These are phyloP conservation scores for Pseudoturritis turrita DNA, from an alignment of 345 rosid species.

Conservation along the genomic window DNA sequence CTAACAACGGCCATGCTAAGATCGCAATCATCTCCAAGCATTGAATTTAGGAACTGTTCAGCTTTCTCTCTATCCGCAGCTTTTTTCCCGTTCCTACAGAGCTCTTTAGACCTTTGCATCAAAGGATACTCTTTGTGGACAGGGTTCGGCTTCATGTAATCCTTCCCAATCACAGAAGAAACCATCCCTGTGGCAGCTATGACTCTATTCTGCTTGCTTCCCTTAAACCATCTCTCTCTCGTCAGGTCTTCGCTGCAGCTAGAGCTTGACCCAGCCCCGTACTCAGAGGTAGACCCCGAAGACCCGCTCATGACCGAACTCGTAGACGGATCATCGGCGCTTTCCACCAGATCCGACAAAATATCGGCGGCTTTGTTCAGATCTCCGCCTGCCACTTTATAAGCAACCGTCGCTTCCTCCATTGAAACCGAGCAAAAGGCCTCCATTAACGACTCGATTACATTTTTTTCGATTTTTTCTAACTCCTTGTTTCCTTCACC, in stretches of 20 bases:
- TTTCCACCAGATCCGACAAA: conserved; percentile 32
- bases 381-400: conserved; percentile 43
- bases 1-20: conserved; percentile 70
- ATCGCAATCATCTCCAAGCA: conserved; percentile 76
- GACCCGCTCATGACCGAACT: conserved; percentile 43
- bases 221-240: conserved; percentile 27
- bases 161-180: conserved; percentile 77
- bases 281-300: conserved; percentile 43
- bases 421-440: conserved; percentile 54
- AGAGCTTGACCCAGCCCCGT: conserved; percentile 30
- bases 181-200: conserved; percentile 79
- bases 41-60: conserved; percentile 64
- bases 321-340: conserved; percentile 40
- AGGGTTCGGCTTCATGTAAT: conserved; percentile 49
- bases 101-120: conserved; percentile 19
- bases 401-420: conserved; percentile 48
- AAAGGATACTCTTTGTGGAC: conserved; percentile 22
- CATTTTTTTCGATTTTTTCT: background rate
- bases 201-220: conserved; percentile 53
- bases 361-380: conserved; percentile 45
- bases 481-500: background rate
- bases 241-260: conserved; percentile 31
- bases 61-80: conserved; percentile 45
- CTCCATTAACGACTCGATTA: conserved; percentile 35
- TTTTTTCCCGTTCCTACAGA: conserved; percentile 11